Evolutionary conservation across 108 stramenopile genomes (phyloP), one percentile per base, ranked within the genome.

Genomic region (Chaetoceros muelleri): DNA sequence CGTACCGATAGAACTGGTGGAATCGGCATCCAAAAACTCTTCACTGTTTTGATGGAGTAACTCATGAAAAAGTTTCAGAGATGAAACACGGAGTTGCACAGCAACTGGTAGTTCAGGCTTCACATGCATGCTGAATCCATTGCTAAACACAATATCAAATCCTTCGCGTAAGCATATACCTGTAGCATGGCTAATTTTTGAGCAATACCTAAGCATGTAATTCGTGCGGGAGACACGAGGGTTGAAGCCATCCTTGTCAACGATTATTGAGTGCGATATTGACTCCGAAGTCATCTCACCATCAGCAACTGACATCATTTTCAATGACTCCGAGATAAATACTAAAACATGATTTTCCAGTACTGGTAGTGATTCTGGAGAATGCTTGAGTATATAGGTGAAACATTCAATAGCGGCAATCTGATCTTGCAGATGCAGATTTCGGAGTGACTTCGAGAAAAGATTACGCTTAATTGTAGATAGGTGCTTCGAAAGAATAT

Each of bases 301-400:
- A 60, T 91, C 90, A 40, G 90, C 85, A 54, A 91, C 81, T 17
- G 85, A 87, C 1, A 75, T 63, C 84, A 87, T 84, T 57, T 91
- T 91, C 8, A 91, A 52, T 0, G 85, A 61, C 58, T 91, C 90
- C 2, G 85, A 82, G 10, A 87, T 56, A 47, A 91, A 85, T 17
- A 79, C 76, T 2, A 87, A 58, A 18, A 85, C 63, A 31, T 85
- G 82, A 25, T 78, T 71, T 55, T 91, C 85, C 16, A 69, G 50
- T 44, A 86, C 54, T 5, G 79, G 72, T 45, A 85, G 62, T 0
- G 83, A 62, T 19, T 58, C 44, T 17, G 85, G 84, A 21, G 72
- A 71, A 22, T 67, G 63, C 20, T 85, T 70, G 26, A 85, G 62
- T 5, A 91, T 46, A 54, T 78, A 75, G 7, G 81, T 58, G 21